Evolutionary conservation across 108 stramenopile genomes (phyloP).

Genomic region (Nitzschia putrida): DNA sequence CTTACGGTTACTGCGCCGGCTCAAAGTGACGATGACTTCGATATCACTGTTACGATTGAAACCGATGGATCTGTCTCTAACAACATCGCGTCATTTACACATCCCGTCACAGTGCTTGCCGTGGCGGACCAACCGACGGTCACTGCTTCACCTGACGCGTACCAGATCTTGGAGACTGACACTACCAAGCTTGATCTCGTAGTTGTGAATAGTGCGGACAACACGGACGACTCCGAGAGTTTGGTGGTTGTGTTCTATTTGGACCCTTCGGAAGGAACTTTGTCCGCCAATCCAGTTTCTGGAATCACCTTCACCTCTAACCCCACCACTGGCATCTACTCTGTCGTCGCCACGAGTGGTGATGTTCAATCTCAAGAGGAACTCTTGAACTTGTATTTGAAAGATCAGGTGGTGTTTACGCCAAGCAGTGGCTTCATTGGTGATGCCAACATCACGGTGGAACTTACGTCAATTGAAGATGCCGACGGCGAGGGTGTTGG

Average conservation of each 20-base stretch:
- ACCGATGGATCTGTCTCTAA: not conserved
- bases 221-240: not conserved
- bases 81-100: not conserved
- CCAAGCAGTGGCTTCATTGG: not conserved
- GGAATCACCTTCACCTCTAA: not conserved
- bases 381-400: not conserved
- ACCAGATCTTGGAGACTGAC: not conserved
- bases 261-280: not conserved
- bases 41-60: not conserved
- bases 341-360: not conserved
- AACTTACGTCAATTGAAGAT: not conserved
- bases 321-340: not conserved
- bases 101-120: conserved; percentile 1
- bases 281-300: not conserved
- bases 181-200: not conserved
- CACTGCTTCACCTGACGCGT: not conserved
- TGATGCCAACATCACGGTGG: not conserved
- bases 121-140: not conserved
- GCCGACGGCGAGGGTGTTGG: not conserved
- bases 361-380: not conserved
- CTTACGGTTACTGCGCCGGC: not conserved
- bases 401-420: not conserved
- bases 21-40: not conserved
- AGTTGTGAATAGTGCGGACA: not conserved
- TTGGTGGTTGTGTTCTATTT: not conserved